Evolutionary conservation across 495 filamentous ascomycete genomes (phyloP), one percentile per base, ranked within the genome.

Genomic region (Pseudomonodictys pantanalensis): DNA sequence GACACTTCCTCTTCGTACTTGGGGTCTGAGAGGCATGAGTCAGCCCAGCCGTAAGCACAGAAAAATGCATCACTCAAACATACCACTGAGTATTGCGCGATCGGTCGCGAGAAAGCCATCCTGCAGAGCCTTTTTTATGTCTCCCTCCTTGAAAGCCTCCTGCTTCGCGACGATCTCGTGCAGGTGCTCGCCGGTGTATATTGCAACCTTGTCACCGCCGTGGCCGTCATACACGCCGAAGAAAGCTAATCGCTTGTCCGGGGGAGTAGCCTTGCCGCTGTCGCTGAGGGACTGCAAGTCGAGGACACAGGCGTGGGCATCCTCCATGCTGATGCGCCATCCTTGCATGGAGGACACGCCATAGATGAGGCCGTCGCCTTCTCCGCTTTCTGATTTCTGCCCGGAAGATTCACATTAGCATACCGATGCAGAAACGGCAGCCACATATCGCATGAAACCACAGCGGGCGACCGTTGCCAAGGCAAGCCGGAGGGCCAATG

Each of bases 321-420:
- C 93, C 73, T 98, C 93, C 93, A 98, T 98, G 75, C 89, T 95
- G 74, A 97, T 97, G 75, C 93, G 88, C 93, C 93, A 98, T 78
- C 93, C 93, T 76, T 98, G 93, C 93, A 98, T 98, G 74, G 90
- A 89, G 64, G 95, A 97, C 59, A 98, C 83, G 66, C 95, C 93
- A 72, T 87, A 98, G 62, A 92, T 72, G 69, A 95, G 83, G 71
- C 89, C 86, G 63, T 96, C 91, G 88, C 97, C 92, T 76, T 87
- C 87, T 73, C 93, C 92, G 68, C 86, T 84, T 70, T 85, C 84
- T 57, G 93, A 97, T 72, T 83, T 77, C 93, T 98, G 32, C 62
- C 63, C n/a, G 38, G 56, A 46, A 49, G 33, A 25, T 47, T 7
- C 30, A 48, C 8, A 41, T 49, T 39, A 49, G 43, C 45, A 20